Evolutionary conservation across 2,329 filamentous ascomycete genomes (phyloP).

Genomic region (Colletotrichum limetticola): DNA sequence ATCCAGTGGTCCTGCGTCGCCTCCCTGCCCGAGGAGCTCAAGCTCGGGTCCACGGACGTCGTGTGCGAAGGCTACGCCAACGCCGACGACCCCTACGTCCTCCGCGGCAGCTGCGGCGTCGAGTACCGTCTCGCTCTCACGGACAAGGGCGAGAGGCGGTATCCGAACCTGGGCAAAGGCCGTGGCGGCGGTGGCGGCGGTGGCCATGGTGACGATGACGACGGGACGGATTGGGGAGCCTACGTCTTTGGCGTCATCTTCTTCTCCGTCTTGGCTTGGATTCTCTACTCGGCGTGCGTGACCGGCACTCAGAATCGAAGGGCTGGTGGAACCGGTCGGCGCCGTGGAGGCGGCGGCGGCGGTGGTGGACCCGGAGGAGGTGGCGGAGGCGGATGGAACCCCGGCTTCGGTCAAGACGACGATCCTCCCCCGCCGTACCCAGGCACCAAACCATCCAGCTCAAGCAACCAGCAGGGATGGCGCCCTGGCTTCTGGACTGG

Average conservation of each 20-base stretch:
- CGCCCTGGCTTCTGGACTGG: constrained; percentile 81
- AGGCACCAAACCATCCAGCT: constrained; percentile 49
- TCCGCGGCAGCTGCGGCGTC: constrained; percentile 92
- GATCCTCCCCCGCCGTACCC: constrained; percentile 67
- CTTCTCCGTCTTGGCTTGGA: constrained; percentile 67
- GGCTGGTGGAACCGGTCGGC: constrained; percentile 47
- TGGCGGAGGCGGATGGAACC: constrained; percentile 51
- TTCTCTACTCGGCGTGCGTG: constrained; percentile 67
- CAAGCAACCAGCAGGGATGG: constrained; percentile 61
- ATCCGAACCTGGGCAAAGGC: constrained; percentile 64
- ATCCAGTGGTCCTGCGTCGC: constrained; percentile 91
- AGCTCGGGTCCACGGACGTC: constrained; percentile 87
- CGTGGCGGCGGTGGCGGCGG: constrained; percentile 45
- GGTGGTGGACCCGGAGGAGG: constrained; percentile 54
- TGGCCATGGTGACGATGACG: constrained; percentile 38
- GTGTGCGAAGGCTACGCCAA: constrained; percentile 88
- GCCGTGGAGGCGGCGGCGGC: constrained; percentile 51
- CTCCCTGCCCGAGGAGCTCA: constrained; percentile 68
- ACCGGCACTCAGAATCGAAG: constrained; percentile 33
- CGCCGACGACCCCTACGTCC: constrained; percentile 83
- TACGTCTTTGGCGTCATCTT: constrained; percentile 72
- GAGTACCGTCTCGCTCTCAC: constrained; percentile 88
- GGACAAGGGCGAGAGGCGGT: constrained; percentile 76
- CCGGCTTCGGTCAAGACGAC: constrained; percentile 48
- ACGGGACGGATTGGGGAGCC: constrained; percentile 46